A percentile compares a stretch with the other conserved stretches of the same genome.
These are phyloP conservation scores for Fraxinus velutina DNA, from an alignment of 305 asterid genomes.

Conservation along the genomic window DNA sequence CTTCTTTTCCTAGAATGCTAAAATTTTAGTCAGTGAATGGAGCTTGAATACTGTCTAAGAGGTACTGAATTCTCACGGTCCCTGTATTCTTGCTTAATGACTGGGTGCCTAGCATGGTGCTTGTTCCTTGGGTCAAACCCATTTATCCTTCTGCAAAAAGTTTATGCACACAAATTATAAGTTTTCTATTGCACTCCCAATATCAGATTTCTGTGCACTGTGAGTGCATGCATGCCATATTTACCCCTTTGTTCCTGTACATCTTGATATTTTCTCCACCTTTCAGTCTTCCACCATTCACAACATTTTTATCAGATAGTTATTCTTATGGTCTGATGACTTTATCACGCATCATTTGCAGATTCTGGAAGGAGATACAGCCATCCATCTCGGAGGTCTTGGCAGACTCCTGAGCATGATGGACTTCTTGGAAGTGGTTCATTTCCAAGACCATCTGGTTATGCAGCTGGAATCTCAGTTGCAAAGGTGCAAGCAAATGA, in stretches of 20 bases:
- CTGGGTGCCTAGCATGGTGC: not conserved
- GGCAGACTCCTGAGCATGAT: slow-evolving; percentile 90
- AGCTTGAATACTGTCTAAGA: not conserved
- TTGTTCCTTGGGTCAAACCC: not conserved
- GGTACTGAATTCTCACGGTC: not conserved
- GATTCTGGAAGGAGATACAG: slow-evolving; percentile 72
- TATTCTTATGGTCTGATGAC: not conserved
- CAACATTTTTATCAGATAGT: not conserved
- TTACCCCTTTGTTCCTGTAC: not conserved
- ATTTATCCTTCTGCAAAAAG: not conserved
- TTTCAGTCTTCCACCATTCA: not conserved
- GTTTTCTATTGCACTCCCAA: not conserved
- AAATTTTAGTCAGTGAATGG: not conserved
- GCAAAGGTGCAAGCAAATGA: slow-evolving; percentile 57
- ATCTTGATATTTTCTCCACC: not conserved
- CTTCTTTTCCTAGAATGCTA: not conserved
- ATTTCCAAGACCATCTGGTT: slow-evolving; percentile 76
- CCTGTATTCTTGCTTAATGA: not conserved
- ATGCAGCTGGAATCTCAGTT: slow-evolving; percentile 54
- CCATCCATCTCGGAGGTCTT: slow-evolving; percentile 58
- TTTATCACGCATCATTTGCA: slow-evolving; percentile 28
- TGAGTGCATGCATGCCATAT: not conserved
- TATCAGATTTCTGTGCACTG: not conserved
- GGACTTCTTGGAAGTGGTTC: slow-evolving; percentile 99
- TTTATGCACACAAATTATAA: not conserved